Percentiles rank a stretch among this genome's conserved stretches.
phyloP scores from a whole-genome alignment of 768 basidiomycete genomes.

The Phaeolepiota aurea region DNA sequence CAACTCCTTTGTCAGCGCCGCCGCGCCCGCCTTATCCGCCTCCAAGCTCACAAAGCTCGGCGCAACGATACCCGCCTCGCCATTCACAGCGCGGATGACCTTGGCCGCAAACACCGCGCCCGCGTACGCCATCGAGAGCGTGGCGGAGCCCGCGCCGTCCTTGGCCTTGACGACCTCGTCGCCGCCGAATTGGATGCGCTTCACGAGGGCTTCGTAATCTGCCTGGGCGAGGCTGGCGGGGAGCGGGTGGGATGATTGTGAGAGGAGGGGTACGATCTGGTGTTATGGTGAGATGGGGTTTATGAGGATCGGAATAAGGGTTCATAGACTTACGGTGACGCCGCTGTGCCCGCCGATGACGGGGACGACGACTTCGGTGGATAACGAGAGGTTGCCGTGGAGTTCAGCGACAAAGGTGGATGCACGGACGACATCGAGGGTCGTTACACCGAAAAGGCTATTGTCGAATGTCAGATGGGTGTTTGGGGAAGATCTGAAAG shows the following conservation, averaged over 20 bases:
- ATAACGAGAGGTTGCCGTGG: constrained; percentile 51
- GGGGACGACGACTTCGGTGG: constrained; percentile 65
- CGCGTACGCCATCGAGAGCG: constrained; percentile 95
- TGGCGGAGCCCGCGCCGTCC: constrained; percentile 88
- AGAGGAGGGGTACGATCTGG: constrained; percentile 89
- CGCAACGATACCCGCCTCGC: constrained; percentile 79
- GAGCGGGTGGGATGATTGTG: constrained; percentile 77
- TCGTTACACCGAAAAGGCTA: constrained; percentile 96
- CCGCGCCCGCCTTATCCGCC: constrained; percentile 63
- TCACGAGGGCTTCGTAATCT: constrained; percentile 51
- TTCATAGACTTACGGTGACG: constrained; percentile 52
- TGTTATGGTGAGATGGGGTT: background rate
- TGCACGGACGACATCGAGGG: constrained; percentile 95
- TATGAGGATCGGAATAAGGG: background rate
- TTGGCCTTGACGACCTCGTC: constrained; percentile 99
- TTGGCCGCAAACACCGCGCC: constrained; percentile 85
- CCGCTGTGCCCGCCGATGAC: constrained; percentile 96
- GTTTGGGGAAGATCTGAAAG: constrained; percentile 1
- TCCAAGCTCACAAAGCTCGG: constrained; percentile 80
- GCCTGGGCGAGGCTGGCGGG: constrained; percentile 44
- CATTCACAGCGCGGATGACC: constrained; percentile 76
- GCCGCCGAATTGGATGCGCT: constrained; percentile 92
- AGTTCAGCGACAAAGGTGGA: constrained; percentile 90
- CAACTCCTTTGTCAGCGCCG: constrained; percentile 73
- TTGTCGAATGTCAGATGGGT: background rate